Base-by-base conservation (phyloP, 306 rosid species). In the Elaeagnus macrophylla region DNA sequence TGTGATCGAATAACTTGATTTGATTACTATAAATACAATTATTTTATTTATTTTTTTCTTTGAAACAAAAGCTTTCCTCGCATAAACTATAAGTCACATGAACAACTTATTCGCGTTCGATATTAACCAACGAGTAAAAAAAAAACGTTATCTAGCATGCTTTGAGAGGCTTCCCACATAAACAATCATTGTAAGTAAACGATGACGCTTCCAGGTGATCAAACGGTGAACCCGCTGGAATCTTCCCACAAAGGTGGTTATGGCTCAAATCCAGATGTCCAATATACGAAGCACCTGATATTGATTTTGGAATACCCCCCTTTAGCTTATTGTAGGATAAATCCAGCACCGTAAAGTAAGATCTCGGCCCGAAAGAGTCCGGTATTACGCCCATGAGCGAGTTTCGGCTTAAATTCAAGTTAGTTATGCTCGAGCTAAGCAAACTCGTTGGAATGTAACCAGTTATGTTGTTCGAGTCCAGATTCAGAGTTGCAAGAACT, bases 181-280 rank as follows among this genome's bases (percentile, higher is more conserved):
- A 74, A 61, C 99, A 93, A 59, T 81, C 94, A 32, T 93, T 93
- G 82, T 59, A 80, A 1, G 45, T 56, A 65, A 93, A 93, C 9
- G 96, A 87, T 19, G 96, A 79, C 2, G 96, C 95, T 60, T 80
- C 95, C 0, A 93, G 83, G 56, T 93, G 99, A 67, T 93, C 88
- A 35, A 88, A 93, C 9, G 99, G 99, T 0, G 93, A 62, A 0
- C 99, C 99, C 1, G 43, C 35, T 5, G 99, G 99, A 45, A 93
- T 87, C 37, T 42, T 55, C 3, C 99, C 99, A 56, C 99, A 93
- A 0, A 93, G 70, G 39, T 80, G 95, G 72, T 93, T 93, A 39
- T 93, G 85, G 71, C 99, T 93, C 76, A 93, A 79, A 69, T 93
- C 99, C 80, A 93, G 53, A 56, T 93, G 99, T 0, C 99, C 99